Conservation (phyloP, 331 rosid genomes). For the Rosa hybrid region DNA sequence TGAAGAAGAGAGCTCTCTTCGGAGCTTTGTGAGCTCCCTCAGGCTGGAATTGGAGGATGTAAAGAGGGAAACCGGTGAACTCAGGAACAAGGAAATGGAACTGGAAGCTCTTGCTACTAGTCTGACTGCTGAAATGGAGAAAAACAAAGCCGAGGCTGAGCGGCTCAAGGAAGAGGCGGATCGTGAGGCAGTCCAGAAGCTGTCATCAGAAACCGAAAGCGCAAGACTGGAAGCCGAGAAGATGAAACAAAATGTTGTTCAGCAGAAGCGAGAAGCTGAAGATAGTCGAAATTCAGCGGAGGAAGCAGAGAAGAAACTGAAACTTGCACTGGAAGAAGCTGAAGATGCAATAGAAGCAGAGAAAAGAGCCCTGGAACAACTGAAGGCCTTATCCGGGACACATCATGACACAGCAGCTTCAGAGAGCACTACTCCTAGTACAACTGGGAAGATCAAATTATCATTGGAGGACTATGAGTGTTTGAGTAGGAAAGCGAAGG, state of each 20-base stretch:
- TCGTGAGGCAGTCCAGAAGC: slow-evolving; percentile 28
- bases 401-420: slow-evolving; percentile 22
- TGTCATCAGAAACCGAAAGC: slow-evolving; percentile 39
- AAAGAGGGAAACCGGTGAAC: slow-evolving; percentile 42
- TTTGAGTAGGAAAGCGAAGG: slow-evolving; percentile 43
- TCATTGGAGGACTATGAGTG: slow-evolving; percentile 41
- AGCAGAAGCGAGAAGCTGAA: slow-evolving; percentile 52
- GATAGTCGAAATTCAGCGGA: slow-evolving; percentile 34
- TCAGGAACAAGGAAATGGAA: slow-evolving; percentile 37
- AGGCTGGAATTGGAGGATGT: slow-evolving; percentile 53
- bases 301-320: slow-evolving; percentile 49
- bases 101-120: slow-evolving; percentile 38
- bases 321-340: slow-evolving; percentile 42
- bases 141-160: slow-evolving; percentile 27
- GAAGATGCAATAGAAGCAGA: slow-evolving; percentile 63
- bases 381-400: slow-evolving; percentile 43
- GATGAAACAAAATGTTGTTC: slow-evolving; percentile 43
- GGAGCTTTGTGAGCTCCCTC: slow-evolving; percentile 45
- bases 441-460: slow-evolving; percentile 37
- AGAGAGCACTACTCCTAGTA: slow-evolving; percentile 16
- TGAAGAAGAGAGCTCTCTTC: slow-evolving; percentile 61
- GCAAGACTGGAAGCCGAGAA: slow-evolving; percentile 52
- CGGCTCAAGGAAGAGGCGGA: slow-evolving; percentile 22
- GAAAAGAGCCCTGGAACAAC: slow-evolving; percentile 47
- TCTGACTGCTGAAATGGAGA: slow-evolving; percentile 30